Conservation (phyloP, 345 rosid species). For the Corchorus capsularis region DNA sequence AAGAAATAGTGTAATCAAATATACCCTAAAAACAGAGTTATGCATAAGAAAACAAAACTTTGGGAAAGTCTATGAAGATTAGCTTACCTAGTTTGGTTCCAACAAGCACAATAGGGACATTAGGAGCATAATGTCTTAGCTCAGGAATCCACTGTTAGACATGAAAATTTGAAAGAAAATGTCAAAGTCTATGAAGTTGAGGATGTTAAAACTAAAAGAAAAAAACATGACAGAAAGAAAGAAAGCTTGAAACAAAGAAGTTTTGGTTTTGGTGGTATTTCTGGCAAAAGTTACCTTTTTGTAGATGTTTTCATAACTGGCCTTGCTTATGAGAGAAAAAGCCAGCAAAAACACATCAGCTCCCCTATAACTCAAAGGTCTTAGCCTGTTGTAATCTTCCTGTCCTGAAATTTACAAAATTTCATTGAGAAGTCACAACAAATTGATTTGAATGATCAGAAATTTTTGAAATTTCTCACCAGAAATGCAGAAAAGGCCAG, state of each 20-base stretch:
- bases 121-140: constrained; percentile 75
- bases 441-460: constrained; percentile 1
- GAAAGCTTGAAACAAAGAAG: not conserved
- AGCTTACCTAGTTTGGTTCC: constrained; percentile 77
- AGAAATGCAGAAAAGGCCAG: not conserved
- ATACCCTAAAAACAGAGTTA: not conserved
- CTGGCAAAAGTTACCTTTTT: constrained; percentile 51
- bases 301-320: constrained; percentile 75
- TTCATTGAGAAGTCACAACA: not conserved
- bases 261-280: not conserved
- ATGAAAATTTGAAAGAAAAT: not conserved
- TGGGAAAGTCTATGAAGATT: not conserved
- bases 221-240: not conserved
- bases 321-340: constrained; percentile 76
- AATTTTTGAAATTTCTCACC: not conserved
- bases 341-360: constrained; percentile 85
- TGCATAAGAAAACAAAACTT: not conserved
- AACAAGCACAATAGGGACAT: constrained; percentile 71
- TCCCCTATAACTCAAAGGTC: constrained; percentile 86
- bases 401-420: constrained; percentile 50
- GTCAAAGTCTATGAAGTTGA: not conserved
- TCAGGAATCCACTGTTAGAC: constrained; percentile 75
- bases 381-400: constrained; percentile 80
- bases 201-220: not conserved
- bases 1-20: not conserved